Evolutionary conservation across 208 protist genomes (phyloP), one percentile per base, ranked within the genome.

Genomic region (Lotmaria passim): DNA sequence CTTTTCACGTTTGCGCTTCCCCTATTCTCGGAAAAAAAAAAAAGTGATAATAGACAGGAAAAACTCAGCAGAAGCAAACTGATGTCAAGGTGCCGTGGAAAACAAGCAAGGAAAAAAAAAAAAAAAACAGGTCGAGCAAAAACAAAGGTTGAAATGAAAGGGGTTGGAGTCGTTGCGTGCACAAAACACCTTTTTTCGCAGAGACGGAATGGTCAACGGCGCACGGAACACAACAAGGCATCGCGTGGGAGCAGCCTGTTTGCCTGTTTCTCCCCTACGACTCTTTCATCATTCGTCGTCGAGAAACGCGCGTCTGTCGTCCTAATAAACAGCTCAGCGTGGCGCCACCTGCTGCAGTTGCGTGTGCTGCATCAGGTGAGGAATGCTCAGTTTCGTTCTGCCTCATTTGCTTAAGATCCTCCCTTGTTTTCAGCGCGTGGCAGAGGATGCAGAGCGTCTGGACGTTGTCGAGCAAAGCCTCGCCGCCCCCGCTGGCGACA

Each of bases 361-460:
- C 39, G 11, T 19, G 10, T 4, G 26, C 34, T 28, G 24, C 50
- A 34, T 26, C 48, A 38, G 51, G 31, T 1, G 47, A 24, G 19
- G 59, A 36, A 38, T 28, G 4, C 24, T 26, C 14, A 11, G 52
- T 23, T 11, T 46, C 33, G 36, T 60, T 10, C 46, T 71, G 66
- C 41, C 41, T 43, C 19, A 65, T 44, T 23, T 43, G 26, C 68
- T 57, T 69, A 12, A 84, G 53, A 33, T 90, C 85, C 46, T 85
- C 70, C 23, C 58, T 58, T 1, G 87, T 95, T 51, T 95, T 95
- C 19, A 89, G 63, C 0, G 73, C 64, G 76, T 95, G 90, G 62
- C 90, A 95, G 4, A 85, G 81, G 19, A 95, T 82, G 63, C 90
- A 95, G 14, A 95, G 73, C 17, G 90, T 95, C 33, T 95, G 90